A percentile compares a stretch with the other conserved stretches of the same genome.
phyloP scores from a whole-genome alignment of 768 basidiomycete genomes.

The Rhodotorula sphaerocarpa region DNA sequence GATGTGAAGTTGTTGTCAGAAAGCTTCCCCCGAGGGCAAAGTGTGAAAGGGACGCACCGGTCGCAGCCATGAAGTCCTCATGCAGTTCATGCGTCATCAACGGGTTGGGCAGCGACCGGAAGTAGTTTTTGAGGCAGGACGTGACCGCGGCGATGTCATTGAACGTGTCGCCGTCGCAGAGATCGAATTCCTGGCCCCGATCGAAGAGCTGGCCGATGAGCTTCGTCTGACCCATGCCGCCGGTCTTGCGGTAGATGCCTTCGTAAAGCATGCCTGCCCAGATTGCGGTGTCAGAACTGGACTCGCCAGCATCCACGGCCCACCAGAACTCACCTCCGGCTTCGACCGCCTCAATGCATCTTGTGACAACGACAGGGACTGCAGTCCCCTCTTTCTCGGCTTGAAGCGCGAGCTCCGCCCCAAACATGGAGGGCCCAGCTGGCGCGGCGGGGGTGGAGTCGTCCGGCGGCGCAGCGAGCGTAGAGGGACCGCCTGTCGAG shows the following conservation, averaged over 20 bases:
- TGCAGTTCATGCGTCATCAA: constrained; percentile 84
- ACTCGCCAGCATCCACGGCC: neutral
- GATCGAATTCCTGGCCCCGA: constrained; percentile 74
- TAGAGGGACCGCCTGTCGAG: constrained; percentile 8
- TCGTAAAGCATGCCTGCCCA: constrained; percentile 79
- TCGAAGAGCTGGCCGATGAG: constrained; percentile 90
- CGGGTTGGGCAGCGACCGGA: constrained; percentile 83
- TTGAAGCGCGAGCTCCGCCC: constrained; percentile 75
- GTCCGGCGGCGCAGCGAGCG: neutral
- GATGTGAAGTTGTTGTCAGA: neutral
- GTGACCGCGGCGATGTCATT: constrained; percentile 97
- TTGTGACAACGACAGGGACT: constrained; percentile 83
- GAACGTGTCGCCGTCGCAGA: constrained; percentile 76
- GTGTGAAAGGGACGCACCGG: constrained; percentile 46
- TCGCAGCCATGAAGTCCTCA: constrained; percentile 74
- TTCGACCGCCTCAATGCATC: constrained; percentile 93
- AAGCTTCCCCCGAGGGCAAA: too few species aligned
- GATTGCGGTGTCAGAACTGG: neutral
- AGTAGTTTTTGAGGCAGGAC: constrained; percentile 87
- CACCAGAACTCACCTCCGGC: constrained; percentile 55
- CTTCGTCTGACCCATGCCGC: constrained; percentile 84
- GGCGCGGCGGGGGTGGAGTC: constrained; percentile 20
- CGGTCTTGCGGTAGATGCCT: constrained; percentile 96
- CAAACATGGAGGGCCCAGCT: constrained; percentile 82
- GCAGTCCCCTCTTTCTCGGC: constrained; percentile 47